Evolutionary conservation across 805 yeast genomes (phyloP), one percentile per base, ranked within the genome.

Genomic region (Ogataea thermomethanolica): DNA sequence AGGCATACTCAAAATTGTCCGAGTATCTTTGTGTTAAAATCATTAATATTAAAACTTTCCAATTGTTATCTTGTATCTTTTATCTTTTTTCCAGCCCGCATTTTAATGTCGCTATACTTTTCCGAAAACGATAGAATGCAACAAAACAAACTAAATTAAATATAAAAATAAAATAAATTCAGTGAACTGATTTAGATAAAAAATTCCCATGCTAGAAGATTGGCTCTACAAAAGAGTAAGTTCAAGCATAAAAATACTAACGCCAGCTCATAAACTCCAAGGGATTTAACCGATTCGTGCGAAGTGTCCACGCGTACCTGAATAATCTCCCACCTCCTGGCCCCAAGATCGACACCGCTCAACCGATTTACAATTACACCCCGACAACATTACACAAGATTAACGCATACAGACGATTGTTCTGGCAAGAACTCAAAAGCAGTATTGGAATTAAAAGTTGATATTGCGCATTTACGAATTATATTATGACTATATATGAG

Each of bases 201-300:
- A 21, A 15, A 15, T 35, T 14, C 17, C 7, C 15, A 51, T 57
- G 58, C 20, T 78, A 10, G 81, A 77, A 51, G 78, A 78, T 50
- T 67, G 71, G 62, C 55, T 73, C 1, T 73, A 67, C 40, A 53
- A 54, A 39, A 58, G 44, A 29, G 57, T 56, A 39, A 42, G 58
- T 45, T 11, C 10, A 11, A 22, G 9, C 4, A 8, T 13, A 22
- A 21, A 10, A 25, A 8, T 20, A 29, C 29, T 33, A 35, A 41
- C 39, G 8, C 20, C 25, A 66, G 65, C 65, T 84, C 10, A 68
- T 83, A 59, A 66, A 65, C 33, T 79, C 87, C 8, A 73, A 70
- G 2, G 65, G 73, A 0, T 84, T 84, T 51, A 78, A 82, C 49
- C 63, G 73, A 21, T 76, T 81, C 66, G 95, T 84, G 4, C 65